These are phyloP conservation scores for Meyerozyma elateridarum DNA, from an alignment of 1,139 yeast genomes.

Conservation along the genomic window DNA sequence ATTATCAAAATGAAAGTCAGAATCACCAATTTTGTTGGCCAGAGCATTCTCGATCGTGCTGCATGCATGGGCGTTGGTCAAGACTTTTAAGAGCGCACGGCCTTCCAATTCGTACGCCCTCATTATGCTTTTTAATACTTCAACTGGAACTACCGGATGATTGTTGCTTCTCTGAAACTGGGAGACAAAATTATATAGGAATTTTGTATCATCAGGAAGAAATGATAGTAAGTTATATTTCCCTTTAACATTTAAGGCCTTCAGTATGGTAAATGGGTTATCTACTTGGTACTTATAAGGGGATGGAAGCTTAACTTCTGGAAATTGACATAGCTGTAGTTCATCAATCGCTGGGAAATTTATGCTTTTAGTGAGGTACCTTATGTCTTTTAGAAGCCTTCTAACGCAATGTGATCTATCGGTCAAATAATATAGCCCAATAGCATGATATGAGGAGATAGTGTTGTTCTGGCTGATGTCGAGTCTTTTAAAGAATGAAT, in stretches of 20 bases:
- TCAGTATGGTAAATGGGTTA: neutral
- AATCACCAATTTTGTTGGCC: neutral
- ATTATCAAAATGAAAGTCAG: slow-evolving; percentile 1
- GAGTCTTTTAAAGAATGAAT: neutral
- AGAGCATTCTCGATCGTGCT: neutral
- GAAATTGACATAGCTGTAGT: neutral
- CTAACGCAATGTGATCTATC: neutral
- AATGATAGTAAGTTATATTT: slow-evolving; percentile 1
- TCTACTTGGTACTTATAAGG: slow-evolving; percentile 1
- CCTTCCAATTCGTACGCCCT: slow-evolving; percentile 2
- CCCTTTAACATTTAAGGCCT: neutral
- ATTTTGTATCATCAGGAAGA: neutral
- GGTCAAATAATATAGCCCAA: neutral
- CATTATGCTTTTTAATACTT: neutral
- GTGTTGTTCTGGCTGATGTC: slow-evolving; percentile 1
- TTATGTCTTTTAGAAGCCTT: neutral
- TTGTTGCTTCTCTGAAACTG: neutral
- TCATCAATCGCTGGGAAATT: neutral
- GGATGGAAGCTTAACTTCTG: slow-evolving; percentile 2
- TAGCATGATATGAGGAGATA: slow-evolving; percentile 1
- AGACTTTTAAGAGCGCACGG: neutral
- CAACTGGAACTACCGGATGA: neutral
- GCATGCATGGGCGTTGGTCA: neutral
- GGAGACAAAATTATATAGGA: neutral
- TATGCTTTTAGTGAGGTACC: neutral